Evolutionary conservation across 2,329 filamentous ascomycete genomes (phyloP).

Genomic region (Colletotrichum coccodes): DNA sequence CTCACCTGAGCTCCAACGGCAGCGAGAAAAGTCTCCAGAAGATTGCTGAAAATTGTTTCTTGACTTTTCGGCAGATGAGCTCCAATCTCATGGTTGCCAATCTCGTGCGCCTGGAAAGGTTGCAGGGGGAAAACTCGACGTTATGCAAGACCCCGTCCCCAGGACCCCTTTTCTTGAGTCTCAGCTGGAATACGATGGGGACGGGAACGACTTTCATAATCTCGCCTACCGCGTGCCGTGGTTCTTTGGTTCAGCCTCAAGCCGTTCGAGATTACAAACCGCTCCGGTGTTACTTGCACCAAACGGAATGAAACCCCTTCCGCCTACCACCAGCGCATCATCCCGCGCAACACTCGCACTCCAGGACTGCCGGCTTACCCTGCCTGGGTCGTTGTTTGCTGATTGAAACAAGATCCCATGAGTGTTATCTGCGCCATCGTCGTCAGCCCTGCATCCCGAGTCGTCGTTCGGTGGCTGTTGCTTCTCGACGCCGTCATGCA

Average conservation of each 20-base stretch:
- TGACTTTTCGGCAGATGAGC: neutral
- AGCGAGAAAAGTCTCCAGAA: neutral
- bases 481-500: neutral
- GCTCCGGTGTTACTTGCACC: neutral
- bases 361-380: neutral
- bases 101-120: neutral
- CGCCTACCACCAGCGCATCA: neutral
- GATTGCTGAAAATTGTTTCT: neutral
- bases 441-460: neutral
- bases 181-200: conserved; percentile 5
- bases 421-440: neutral
- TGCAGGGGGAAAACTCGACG: neutral
- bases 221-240: neutral
- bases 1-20: neutral
- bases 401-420: neutral
- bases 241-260: conserved; percentile 19
- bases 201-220: neutral
- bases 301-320: neutral
- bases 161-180: conserved; percentile 9
- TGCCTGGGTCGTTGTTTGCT: neutral
- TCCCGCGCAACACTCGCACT: neutral
- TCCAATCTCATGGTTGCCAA: neutral
- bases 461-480: neutral
- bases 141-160: neutral
- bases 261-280: neutral